Evolutionary conservation across 768 basidiomycete species (phyloP), one percentile per base, ranked within the genome.

Genomic region (Lentinula boryana): DNA sequence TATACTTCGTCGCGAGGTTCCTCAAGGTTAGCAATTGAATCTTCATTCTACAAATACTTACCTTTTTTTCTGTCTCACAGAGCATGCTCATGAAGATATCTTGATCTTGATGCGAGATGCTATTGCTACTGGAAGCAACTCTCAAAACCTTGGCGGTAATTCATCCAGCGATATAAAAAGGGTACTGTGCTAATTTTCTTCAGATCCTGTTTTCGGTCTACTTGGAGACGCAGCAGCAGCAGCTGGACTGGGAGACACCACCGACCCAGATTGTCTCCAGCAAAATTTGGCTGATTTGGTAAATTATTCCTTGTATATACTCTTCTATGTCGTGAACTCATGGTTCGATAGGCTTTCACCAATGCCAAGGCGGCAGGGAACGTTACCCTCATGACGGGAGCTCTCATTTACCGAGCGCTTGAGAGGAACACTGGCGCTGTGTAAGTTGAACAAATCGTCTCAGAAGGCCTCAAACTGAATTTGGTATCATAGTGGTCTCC

Each of bases 301-400:
- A 33, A n/a, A 21, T 9, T 9, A 5, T 21, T 50, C 15, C 12
- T 52, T 0, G 5, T 2, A 16, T 52, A n/a, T 36, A 5, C n/a
- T 21, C 33, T 7, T 12, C 23, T 5, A 27, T 54, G 18, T 9
- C 38, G 5, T n/a, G 2, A 10, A 38, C 35, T 54, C 9, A 81
- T 79, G 5, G 85, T 85, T 50, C 85, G 87, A 66, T 84, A 83
- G 67, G 87, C 87, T 0, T 89, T 88, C 75, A 85, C 85, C 36
- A 88, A 88, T 68, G 86, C 86, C 46, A 88, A 88, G 69, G 81
- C 83, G 12, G 79, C 77, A 2, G 78, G 79, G 15, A 80, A 87
- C 67, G 72, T 86, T 48, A 71, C 78, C 27, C 84, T 84, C 32
- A 77, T 78, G 75, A 79, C 82, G 32, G 77, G 75, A 61, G 86